Percentiles rank a stretch among this genome's conserved stretches.
Conservation (phyloP, 768 basidiomycete genomes). For the Rhizopogon rudus region DNA sequence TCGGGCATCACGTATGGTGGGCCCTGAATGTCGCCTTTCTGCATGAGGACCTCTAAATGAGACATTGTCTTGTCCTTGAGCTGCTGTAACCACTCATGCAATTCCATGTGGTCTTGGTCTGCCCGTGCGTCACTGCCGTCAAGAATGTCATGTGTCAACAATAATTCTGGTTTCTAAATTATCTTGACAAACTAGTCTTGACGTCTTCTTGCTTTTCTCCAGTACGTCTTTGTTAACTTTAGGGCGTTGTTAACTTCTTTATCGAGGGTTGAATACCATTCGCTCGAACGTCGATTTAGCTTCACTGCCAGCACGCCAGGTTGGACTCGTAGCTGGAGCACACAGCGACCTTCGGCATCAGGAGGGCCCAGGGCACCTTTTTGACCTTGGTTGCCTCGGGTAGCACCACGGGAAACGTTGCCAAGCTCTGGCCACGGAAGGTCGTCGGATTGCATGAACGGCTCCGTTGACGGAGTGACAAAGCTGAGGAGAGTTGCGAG, state of each 20-base stretch:
- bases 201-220: slow-evolving; percentile 76
- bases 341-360: slow-evolving; percentile 69
- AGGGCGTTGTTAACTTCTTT: slow-evolving; percentile 75
- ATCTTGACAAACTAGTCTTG: slow-evolving; percentile 52
- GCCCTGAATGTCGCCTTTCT: slow-evolving; percentile 81
- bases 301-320: slow-evolving; percentile 76
- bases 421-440: slow-evolving; percentile 84
- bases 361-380: slow-evolving; percentile 72
- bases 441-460: slow-evolving; percentile 56
- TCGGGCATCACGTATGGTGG: slow-evolving; percentile 81
- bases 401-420: slow-evolving; percentile 80
- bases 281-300: slow-evolving; percentile 70
- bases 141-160: slow-evolving; percentile 1
- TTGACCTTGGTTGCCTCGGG: slow-evolving; percentile 81
- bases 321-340: slow-evolving; percentile 78
- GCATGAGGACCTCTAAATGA: slow-evolving; percentile 81
- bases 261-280: slow-evolving; percentile 80
- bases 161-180: slow-evolving; percentile 3
- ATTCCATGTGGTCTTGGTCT: slow-evolving; percentile 86
- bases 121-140: slow-evolving; percentile 56
- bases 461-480: slow-evolving; percentile 1
- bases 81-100: slow-evolving; percentile 85
- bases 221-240: slow-evolving; percentile 82
- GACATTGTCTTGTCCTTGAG: slow-evolving; percentile 89
- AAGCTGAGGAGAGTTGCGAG: slow-evolving; percentile 22